phyloP scores from a whole-genome alignment of 2,329 filamentous ascomycete species.

The Phaeomoniella chlamydospora region DNA sequence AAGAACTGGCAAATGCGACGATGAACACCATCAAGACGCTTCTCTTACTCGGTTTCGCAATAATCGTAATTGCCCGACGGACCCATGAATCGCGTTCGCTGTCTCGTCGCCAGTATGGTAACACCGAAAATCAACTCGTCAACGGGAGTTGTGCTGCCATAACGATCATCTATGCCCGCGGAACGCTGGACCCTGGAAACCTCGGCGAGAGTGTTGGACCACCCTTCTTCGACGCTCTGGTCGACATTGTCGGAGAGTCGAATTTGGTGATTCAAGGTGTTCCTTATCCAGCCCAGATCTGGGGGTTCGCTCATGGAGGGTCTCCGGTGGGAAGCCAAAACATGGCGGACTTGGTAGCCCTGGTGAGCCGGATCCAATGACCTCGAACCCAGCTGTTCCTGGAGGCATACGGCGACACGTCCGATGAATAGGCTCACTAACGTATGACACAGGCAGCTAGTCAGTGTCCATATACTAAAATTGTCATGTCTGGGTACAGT shows the following conservation, averaged over 20 bases:
- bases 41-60: too few species aligned
- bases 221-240: slow-evolving; percentile 33
- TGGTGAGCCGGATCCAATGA: slow-evolving; percentile 15
- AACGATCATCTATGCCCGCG: slow-evolving; percentile 43
- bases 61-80: too few species aligned
- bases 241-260: slow-evolving; percentile 22
- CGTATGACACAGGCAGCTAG: not conserved
- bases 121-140: slow-evolving; percentile 9
- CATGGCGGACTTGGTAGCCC: slow-evolving; percentile 26
- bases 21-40: too few species aligned
- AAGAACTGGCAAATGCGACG: too few species aligned
- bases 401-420: not conserved
- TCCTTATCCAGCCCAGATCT: slow-evolving; percentile 31
- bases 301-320: slow-evolving; percentile 32
- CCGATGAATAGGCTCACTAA: not conserved
- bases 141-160: slow-evolving; percentile 25
- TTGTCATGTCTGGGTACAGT: slow-evolving; percentile 3
- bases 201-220: slow-evolving; percentile 36
- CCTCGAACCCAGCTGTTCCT: not conserved
- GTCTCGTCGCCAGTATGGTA: too few species aligned
- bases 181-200: slow-evolving; percentile 38
- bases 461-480: slow-evolving; percentile 1
- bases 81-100: too few species aligned
- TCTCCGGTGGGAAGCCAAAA: slow-evolving; percentile 26
- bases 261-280: slow-evolving; percentile 40